These are phyloP conservation scores for Podospora anserina DNA, from an alignment of 495 filamentous ascomycete species.

Conservation along the genomic window DNA sequence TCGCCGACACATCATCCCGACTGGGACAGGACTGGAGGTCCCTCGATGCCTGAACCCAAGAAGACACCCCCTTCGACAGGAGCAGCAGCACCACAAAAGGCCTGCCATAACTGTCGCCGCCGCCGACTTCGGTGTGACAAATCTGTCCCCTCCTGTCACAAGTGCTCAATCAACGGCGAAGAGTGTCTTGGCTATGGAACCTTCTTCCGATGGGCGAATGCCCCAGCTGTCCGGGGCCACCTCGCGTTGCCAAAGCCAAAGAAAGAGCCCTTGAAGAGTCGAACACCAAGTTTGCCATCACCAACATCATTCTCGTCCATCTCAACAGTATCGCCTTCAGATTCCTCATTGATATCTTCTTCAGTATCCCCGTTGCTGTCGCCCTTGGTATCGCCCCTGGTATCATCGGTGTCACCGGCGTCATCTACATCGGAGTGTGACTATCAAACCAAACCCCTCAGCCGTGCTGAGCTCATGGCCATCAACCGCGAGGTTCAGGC, in stretches of 20 bases:
- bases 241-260: slow-evolving; percentile 19
- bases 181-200: slow-evolving; percentile 45
- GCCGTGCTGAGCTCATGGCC: slow-evolving; percentile 11
- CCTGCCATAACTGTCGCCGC: slow-evolving; percentile 43
- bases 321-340: background rate
- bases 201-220: slow-evolving; percentile 41
- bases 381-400: background rate
- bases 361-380: no score
- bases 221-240: slow-evolving; percentile 41
- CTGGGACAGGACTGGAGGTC: background rate
- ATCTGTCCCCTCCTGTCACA: slow-evolving; percentile 47
- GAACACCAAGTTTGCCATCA: background rate
- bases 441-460: slow-evolving; percentile 11
- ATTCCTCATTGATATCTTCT: background rate
- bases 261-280: background rate
- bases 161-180: slow-evolving; percentile 47
- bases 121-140: slow-evolving; percentile 55
- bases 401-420: background rate
- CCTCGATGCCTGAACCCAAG: slow-evolving; percentile 15
- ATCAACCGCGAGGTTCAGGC: background rate
- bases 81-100: slow-evolving; percentile 9
- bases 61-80: background rate
- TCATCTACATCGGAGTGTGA: slow-evolving; percentile 6
- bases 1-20: background rate
- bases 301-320: background rate